A percentile compares a stretch with the other conserved stretches of the same genome.
These are phyloP conservation scores for Huiozyma naganishii DNA, from an alignment of 805 yeast species.

Conservation along the genomic window DNA sequence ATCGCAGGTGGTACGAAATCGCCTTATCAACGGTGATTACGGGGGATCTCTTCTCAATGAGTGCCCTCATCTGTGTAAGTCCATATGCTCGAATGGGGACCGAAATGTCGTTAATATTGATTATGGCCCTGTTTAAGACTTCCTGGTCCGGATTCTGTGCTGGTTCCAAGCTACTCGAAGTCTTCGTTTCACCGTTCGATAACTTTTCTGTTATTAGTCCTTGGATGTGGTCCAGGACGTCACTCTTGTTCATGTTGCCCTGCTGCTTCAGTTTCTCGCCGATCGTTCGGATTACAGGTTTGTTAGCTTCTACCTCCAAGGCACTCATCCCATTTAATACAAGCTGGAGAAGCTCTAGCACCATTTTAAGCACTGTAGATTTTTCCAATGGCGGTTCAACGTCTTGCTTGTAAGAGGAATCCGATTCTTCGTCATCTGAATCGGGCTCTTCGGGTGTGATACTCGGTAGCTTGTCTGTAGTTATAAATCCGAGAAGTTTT, in stretches of 20 bases:
- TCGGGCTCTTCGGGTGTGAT: constrained; percentile 13
- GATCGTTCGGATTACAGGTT: constrained; percentile 24
- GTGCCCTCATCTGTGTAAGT: constrained; percentile 46
- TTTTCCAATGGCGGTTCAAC: not conserved
- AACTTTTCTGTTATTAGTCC: not conserved
- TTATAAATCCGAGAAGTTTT: constrained; percentile 27
- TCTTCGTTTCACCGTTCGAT: not conserved
- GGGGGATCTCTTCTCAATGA: constrained; percentile 40
- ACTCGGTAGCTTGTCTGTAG: not conserved
- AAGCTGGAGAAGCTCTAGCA: constrained; percentile 31
- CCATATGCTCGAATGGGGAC: constrained; percentile 88
- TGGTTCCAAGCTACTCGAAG: not conserved
- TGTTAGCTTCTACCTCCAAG: not conserved
- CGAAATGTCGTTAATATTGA: constrained; percentile 61
- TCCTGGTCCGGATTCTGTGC: constrained; percentile 23
- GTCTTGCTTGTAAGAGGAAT: constrained; percentile 6
- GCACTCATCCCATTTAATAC: constrained; percentile 16
- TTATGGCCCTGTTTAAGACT: constrained; percentile 47
- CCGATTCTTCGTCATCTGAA: constrained; percentile 21
- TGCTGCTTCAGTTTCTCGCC: constrained; percentile 11
- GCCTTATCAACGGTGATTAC: constrained; percentile 45
- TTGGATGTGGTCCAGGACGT: not conserved
- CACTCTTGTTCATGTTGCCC: not conserved
- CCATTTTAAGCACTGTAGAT: constrained; percentile 15
- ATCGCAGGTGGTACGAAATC: constrained; percentile 48